A percentile compares a stretch with the other conserved stretches of the same genome.
These are phyloP conservation scores for Pythium aristosporum DNA, from an alignment of 352 stramenopile genomes.

Conservation along the genomic window DNA sequence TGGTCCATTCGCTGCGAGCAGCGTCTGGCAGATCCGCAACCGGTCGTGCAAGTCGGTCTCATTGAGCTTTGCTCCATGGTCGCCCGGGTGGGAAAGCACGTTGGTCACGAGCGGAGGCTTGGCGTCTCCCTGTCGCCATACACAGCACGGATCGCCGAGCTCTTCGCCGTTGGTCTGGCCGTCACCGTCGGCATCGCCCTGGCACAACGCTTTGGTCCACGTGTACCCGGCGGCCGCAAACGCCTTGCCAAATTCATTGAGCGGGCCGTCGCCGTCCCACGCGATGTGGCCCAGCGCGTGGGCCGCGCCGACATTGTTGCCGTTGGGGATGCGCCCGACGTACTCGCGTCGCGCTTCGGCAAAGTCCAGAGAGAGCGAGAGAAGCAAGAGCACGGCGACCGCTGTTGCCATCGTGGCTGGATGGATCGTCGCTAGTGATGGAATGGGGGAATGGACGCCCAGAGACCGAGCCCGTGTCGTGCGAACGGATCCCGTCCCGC, in stretches of 20 bases:
- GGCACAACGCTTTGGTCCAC: slow-evolving; percentile 57
- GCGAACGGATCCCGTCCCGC: no score
- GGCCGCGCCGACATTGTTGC: slow-evolving; percentile 14
- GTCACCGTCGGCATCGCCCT: slow-evolving; percentile 74
- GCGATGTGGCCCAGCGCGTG: slow-evolving; percentile 59
- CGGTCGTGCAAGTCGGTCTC: slow-evolving; percentile 3
- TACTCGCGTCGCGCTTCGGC: slow-evolving; percentile 12
- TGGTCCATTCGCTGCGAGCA: neutral
- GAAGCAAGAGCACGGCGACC: neutral
- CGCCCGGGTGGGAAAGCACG: slow-evolving; percentile 22
- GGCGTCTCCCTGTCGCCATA: slow-evolving; percentile 39
- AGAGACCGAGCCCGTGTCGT: no score
- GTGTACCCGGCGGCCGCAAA: slow-evolving; percentile 46
- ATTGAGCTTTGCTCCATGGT: slow-evolving; percentile 20
- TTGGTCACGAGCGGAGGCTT: slow-evolving; percentile 11
- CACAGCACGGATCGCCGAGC: slow-evolving; percentile 82
- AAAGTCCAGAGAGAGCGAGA: neutral
- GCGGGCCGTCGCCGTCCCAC: slow-evolving; percentile 36
- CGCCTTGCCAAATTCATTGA: slow-evolving; percentile 65
- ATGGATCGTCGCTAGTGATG: neutral
- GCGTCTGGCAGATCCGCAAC: neutral
- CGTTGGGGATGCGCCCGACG: slow-evolving; percentile 22
- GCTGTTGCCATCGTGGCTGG: neutral
- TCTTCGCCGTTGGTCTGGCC: slow-evolving; percentile 85
- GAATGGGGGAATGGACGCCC: neutral